Base-by-base conservation (phyloP, 495 filamentous ascomycete species). In the Xylaria telfairii region DNA sequence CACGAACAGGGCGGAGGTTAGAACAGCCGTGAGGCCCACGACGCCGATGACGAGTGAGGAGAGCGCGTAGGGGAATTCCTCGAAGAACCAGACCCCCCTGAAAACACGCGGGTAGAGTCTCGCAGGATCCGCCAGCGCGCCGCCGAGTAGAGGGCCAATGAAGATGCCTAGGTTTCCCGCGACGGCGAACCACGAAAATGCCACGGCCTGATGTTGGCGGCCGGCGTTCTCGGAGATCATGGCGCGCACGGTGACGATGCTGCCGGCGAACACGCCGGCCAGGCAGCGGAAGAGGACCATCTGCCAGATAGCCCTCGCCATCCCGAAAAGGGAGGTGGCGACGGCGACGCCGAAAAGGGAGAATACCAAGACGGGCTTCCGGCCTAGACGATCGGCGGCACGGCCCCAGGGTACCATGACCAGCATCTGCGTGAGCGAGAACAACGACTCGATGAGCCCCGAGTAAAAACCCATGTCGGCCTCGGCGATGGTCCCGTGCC, bases 121-220 rank as follows among this genome's bases (percentile, higher is more conserved):
- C 8, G 83, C 88, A 12, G 91, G 91, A 59, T 87, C 83, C n/a
- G 87, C 87, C 13, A 93, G 81, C 7, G 81, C 81, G 61, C 91
- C 90, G 61, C 89, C 91, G 57, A 93, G 75, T 3, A 92, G 61
- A 24, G 91, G 90, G 0, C 91, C 91, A 5, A 91, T 44, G 72
- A 92, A 87, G 30, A 92, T 87, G n/a, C 91, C 91, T 24, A 92
- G 2, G 73, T 93, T 92, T 30, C 88, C 86, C 4, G 82, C 80
- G 71, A 93, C 91, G 24, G 90, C 88, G 73, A 92, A 93, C 82
- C 87, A 91, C 73, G 88, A 89, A 77, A 93, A 93, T 13, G 90
- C 88, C 30, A 84, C 78, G 1, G 91, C 91, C 76, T 92, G 90
- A 1, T 88, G 92, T 74, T 83, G 84, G 30, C 83, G 76, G 6